These are phyloP conservation scores for Podila clonocystis DNA, from an alignment of 192 early-diverging fungal genomes.

Conservation along the genomic window DNA sequence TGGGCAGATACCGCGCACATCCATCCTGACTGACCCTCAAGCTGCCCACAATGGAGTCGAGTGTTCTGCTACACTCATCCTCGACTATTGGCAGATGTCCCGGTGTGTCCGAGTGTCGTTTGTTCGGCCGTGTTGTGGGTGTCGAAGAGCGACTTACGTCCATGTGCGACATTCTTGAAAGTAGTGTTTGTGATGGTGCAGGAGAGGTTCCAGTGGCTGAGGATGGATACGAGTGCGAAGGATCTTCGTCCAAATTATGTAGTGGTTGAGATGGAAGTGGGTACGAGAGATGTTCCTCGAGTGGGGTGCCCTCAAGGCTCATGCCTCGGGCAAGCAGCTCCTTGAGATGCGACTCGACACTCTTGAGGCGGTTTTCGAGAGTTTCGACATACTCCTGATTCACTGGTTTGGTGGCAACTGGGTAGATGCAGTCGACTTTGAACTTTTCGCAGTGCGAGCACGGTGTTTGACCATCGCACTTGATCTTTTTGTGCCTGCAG, in stretches of 20 bases:
- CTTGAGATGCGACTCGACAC: conserved; percentile 28
- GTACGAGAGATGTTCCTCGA: not conserved
- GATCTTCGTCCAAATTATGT: not conserved
- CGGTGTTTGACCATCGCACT: conserved; percentile 54
- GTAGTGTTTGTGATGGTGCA: not conserved
- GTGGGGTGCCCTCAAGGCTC: not conserved
- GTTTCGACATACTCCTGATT: conserved; percentile 43
- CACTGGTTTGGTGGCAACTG: conserved; percentile 40
- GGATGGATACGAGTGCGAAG: not conserved
- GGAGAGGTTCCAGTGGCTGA: not conserved
- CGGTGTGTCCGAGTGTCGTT: not conserved
- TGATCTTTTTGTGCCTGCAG: conserved; percentile 54
- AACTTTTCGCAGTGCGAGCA: conserved; percentile 52
- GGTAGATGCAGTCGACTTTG: conserved; percentile 27
- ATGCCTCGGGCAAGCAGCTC: conserved; percentile 11
- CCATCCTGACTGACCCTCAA: conserved; percentile 25
- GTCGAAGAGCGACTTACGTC: not conserved
- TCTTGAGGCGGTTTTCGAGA: conserved; percentile 39
- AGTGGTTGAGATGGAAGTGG: not conserved
- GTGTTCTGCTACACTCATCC: not conserved
- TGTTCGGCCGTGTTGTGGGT: not conserved
- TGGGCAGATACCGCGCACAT: conserved; percentile 14
- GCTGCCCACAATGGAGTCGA: conserved; percentile 12
- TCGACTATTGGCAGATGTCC: not conserved
- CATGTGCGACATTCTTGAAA: not conserved